These are phyloP conservation scores for Pisolithus microcarpus DNA, from an alignment of 768 basidiomycete genomes.

Conservation along the genomic window DNA sequence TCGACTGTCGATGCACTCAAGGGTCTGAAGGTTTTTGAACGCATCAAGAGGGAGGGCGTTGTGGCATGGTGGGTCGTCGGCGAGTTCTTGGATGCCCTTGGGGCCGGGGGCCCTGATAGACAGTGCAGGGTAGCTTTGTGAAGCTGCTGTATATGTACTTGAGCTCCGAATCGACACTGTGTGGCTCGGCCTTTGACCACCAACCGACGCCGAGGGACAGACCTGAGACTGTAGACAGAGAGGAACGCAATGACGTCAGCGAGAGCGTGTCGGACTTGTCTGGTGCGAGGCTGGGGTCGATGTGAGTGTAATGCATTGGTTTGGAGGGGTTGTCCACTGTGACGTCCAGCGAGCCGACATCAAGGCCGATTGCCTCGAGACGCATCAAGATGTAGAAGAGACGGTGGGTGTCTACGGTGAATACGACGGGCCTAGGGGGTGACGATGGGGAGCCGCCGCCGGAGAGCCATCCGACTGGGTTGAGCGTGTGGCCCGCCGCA, in stretches of 20 bases:
- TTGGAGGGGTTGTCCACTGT: constrained; percentile 64
- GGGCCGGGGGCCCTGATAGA: constrained; percentile 56
- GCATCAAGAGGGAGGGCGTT: constrained; percentile 74
- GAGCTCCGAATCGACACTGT: constrained; percentile 62
- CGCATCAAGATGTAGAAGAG: constrained; percentile 86
- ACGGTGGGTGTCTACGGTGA: constrained; percentile 71
- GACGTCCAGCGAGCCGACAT: constrained; percentile 76
- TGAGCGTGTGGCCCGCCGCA: constrained; percentile 39
- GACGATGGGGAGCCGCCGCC: constrained; percentile 21
- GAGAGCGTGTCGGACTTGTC: constrained; percentile 74
- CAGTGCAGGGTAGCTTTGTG: constrained; percentile 82
- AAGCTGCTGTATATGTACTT: constrained; percentile 86
- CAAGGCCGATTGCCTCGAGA: constrained; percentile 71
- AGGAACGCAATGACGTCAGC: constrained; percentile 67
- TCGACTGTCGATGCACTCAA: constrained; percentile 78
- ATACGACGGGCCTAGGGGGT: constrained; percentile 51
- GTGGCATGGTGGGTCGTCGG: constrained; percentile 59
- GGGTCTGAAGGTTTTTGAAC: constrained; percentile 77
- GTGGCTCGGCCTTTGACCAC: constrained; percentile 60
- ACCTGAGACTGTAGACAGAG: constrained; percentile 66
- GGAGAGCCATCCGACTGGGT: constrained; percentile 57
- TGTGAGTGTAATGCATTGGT: constrained; percentile 67
- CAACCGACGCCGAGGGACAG: constrained; percentile 68
- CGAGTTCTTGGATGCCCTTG: constrained; percentile 61
- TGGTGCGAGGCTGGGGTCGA: constrained; percentile 34